Evolutionary conservation across 2,329 filamentous ascomycete species (phyloP).

Genomic region (Apiospora marii): DNA sequence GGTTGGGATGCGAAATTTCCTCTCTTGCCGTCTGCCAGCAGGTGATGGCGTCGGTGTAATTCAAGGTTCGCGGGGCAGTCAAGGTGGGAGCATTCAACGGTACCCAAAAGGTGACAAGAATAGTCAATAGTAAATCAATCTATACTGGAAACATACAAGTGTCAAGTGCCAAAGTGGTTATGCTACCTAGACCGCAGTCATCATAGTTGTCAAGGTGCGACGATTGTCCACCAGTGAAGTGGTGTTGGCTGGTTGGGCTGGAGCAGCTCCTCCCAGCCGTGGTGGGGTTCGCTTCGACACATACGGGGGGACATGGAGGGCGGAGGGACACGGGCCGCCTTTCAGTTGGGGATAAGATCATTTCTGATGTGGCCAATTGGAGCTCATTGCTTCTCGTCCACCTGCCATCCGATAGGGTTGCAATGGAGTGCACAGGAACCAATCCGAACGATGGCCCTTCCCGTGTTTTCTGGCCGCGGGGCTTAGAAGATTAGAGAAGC

Average conservation of each 20-base stretch:
- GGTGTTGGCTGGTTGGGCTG: neutral
- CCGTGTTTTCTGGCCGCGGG: neutral
- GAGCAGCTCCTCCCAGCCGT: neutral
- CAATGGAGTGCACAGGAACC: neutral
- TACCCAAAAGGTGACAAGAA: neutral
- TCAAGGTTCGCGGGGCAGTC: neutral
- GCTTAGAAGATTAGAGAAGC: neutral
- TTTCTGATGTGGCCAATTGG: neutral
- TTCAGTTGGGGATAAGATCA: conserved; percentile 4
- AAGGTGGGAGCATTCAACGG: no score
- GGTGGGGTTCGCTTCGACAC: neutral
- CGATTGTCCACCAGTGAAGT: conserved; percentile 17
- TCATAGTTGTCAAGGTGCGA: neutral
- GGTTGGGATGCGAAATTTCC: neutral
- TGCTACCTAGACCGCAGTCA: neutral
- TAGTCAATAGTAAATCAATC: neutral
- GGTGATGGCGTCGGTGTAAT: neutral
- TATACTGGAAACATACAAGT: conserved; percentile 4
- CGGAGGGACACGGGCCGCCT: neutral
- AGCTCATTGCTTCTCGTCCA: neutral
- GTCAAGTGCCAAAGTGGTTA: neutral
- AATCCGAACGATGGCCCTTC: neutral
- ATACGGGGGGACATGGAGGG: neutral
- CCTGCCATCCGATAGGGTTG: neutral
- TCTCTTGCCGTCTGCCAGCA: neutral